A percentile compares a stretch with the other conserved stretches of the same genome.
phyloP scores from a whole-genome alignment of 192 early-diverging fungal species.

The Linnemannia elongata region DNA sequence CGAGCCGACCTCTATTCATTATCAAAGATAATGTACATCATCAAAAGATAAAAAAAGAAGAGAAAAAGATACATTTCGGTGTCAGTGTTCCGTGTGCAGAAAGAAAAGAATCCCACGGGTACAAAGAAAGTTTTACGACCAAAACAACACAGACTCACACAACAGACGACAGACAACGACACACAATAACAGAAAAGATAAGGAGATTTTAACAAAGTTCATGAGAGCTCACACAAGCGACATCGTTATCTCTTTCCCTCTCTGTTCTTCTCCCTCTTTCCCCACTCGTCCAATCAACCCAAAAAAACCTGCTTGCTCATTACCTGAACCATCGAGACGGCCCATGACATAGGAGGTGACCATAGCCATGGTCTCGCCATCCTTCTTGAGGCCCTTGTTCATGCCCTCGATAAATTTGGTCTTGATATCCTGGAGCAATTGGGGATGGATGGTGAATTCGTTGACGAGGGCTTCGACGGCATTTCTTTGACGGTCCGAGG shows the following conservation, averaged over 20 bases:
- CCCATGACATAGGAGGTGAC: conserved; percentile 86
- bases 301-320: neutral
- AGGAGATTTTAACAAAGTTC: neutral
- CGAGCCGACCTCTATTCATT: conserved; percentile 76
- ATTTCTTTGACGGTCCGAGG: conserved; percentile 64
- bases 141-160: conserved; percentile 12
- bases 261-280: too few relatives aligned
- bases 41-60: conserved; percentile 12
- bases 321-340: conserved; percentile 36
- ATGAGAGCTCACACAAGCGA: neutral
- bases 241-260: too few relatives aligned
- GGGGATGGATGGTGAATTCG: conserved; percentile 68
- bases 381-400: conserved; percentile 71
- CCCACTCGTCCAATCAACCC: neutral
- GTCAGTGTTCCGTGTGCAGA: neutral
- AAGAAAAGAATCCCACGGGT: conserved; percentile 10
- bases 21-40: neutral
- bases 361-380: conserved; percentile 79
- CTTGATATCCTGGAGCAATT: conserved; percentile 70
- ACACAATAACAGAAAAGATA: conserved; percentile 2
- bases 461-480: conserved; percentile 63
- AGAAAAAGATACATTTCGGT: neutral
- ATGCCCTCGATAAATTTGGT: conserved; percentile 73
- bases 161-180: too few relatives aligned
- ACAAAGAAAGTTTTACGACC: conserved; percentile 6